These are phyloP conservation scores for Talaromyces piceae DNA, from an alignment of 2,329 filamentous ascomycete species.

Conservation along the genomic window DNA sequence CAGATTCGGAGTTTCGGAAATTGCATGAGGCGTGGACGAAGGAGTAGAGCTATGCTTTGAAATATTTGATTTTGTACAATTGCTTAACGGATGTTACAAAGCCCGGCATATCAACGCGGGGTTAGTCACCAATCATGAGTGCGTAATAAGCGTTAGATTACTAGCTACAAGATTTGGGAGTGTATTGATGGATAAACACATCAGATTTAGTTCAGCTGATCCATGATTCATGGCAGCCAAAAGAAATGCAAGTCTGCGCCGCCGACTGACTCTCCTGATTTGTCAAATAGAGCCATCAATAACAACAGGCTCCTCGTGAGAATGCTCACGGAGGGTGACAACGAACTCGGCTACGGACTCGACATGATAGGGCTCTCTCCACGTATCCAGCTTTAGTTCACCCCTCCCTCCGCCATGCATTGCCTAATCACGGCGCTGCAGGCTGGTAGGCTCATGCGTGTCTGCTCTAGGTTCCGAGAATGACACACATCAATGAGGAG, in stretches of 20 bases:
- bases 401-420: not conserved
- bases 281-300: not conserved
- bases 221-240: not conserved
- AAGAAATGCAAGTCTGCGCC: not conserved
- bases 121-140: not conserved
- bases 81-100: not conserved
- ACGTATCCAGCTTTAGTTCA: not conserved
- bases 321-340: not conserved
- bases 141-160: not conserved
- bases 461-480: not conserved
- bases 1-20: conserved; percentile 29
- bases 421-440: not conserved
- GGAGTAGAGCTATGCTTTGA: not conserved
- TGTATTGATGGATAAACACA: not conserved
- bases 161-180: not conserved
- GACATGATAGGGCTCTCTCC: not conserved
- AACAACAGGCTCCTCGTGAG: not conserved
- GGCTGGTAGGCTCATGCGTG: not conserved
- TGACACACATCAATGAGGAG: not conserved
- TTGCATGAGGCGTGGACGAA: conserved; percentile 17
- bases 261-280: not conserved
- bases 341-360: not conserved
- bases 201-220: not conserved
- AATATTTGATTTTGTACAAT: not conserved
- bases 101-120: not conserved